phyloP scores from a whole-genome alignment of 257 asterid genomes.

The Catharanthus roseus region DNA sequence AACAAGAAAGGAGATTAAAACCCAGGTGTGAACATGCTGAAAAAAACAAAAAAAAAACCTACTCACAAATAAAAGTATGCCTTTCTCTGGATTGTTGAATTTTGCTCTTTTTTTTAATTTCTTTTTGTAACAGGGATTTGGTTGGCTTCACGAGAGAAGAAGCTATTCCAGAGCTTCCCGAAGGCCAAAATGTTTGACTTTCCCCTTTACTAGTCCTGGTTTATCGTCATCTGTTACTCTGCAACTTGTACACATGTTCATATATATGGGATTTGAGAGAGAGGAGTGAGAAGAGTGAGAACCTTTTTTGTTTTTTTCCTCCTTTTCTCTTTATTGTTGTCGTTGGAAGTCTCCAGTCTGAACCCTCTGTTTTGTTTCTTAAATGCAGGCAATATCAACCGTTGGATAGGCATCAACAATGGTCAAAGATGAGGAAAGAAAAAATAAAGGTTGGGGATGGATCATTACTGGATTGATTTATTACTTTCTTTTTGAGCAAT shows the following conservation, averaged over 20 bases:
- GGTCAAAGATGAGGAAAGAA: neutral
- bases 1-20: neutral
- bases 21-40: slow-evolving; percentile 27
- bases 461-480: too few species aligned
- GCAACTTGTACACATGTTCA: slow-evolving; percentile 29
- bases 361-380: too few species aligned
- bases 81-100: neutral
- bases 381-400: slow-evolving; percentile 18
- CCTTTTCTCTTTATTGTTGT: slow-evolving; percentile 3
- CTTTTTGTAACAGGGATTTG: slow-evolving; percentile 20
- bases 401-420: slow-evolving; percentile 20
- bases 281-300: neutral
- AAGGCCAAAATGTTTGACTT: slow-evolving; percentile 37
- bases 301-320: slow-evolving; percentile 7
- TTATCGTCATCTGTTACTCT: slow-evolving; percentile 5
- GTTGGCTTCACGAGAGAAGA: slow-evolving; percentile 40
- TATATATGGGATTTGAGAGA: neutral
- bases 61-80: neutral
- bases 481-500: too few species aligned
- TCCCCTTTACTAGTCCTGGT: slow-evolving; percentile 8
- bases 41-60: neutral
- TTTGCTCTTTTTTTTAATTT: too few species aligned
- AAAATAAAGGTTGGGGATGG: too few species aligned
- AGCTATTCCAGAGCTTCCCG: slow-evolving; percentile 16
- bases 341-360: slow-evolving; percentile 6